Conservation (phyloP, 208 protist species). For the Porcisia hertigi region DNA sequence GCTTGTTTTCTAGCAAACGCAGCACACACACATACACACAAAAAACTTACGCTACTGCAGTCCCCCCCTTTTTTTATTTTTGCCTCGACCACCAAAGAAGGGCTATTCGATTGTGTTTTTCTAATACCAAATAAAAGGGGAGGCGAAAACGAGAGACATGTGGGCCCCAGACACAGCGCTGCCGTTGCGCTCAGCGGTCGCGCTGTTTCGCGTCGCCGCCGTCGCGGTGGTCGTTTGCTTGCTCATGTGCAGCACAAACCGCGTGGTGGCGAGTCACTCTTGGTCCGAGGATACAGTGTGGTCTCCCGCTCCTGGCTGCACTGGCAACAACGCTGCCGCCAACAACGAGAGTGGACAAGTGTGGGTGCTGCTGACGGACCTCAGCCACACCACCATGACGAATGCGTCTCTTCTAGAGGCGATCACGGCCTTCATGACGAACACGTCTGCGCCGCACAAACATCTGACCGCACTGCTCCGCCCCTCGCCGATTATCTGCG, state of each 20-base stretch:
- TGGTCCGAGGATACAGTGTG: neutral
- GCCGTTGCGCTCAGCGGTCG: neutral
- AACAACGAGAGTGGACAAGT: slow-evolving; percentile 20
- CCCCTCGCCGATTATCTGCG: slow-evolving; percentile 38
- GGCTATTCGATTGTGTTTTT: neutral
- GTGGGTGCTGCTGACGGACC: slow-evolving; percentile 63
- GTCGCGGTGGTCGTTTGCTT: neutral
- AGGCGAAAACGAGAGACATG: neutral
- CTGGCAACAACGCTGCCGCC: neutral
- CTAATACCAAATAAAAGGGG: neutral
- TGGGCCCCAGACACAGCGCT: neutral
- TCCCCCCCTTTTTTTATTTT: neutral
- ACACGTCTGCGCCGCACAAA: slow-evolving; percentile 10
- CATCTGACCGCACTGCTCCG: slow-evolving; percentile 37
- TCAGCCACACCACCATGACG: slow-evolving; percentile 47
- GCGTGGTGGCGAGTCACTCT: neutral
- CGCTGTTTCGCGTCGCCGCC: neutral
- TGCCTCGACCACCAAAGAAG: neutral
- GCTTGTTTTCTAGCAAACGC: neutral
- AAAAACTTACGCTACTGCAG: neutral
- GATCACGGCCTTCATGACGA: slow-evolving; percentile 33
- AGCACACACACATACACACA: neutral
- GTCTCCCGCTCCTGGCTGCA: neutral
- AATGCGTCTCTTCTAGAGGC: slow-evolving; percentile 29
- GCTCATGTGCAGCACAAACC: neutral